Evolutionary conservation across 1,284 basidiomycete genomes (phyloP).

Genomic region (Pseudozyma pruni): DNA sequence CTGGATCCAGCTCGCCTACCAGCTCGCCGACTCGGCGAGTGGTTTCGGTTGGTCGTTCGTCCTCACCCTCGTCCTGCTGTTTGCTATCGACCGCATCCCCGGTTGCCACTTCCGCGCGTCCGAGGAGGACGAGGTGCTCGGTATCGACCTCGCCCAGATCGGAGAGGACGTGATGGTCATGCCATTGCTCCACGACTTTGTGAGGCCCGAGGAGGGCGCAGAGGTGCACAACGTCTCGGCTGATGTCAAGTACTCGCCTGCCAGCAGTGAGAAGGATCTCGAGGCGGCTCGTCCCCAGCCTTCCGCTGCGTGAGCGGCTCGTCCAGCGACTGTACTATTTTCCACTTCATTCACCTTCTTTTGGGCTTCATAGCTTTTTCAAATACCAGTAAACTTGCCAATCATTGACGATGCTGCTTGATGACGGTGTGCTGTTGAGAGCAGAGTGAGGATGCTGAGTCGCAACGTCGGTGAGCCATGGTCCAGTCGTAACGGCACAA

Average conservation of each 20-base stretch:
- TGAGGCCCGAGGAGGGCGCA: slow-evolving; percentile 27
- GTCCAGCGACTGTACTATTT: neutral
- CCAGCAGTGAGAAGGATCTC: slow-evolving; percentile 40
- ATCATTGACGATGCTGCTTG: too few relatives aligned
- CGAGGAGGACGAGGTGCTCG: slow-evolving; percentile 89
- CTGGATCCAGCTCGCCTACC: slow-evolving; percentile 78
- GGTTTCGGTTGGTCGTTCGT: slow-evolving; percentile 64
- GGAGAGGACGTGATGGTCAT: slow-evolving; percentile 74
- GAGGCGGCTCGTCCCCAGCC: slow-evolving; percentile 20
- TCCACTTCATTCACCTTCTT: too few relatives aligned
- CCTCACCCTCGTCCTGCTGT: slow-evolving; percentile 77
- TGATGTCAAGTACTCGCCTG: slow-evolving; percentile 28
- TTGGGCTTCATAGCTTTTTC: too few relatives aligned
- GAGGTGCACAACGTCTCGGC: slow-evolving; percentile 19
- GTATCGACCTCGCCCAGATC: slow-evolving; percentile 91
- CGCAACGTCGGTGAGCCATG: too few relatives aligned
- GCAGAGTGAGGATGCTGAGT: too few relatives aligned
- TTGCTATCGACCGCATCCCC: slow-evolving; percentile 93
- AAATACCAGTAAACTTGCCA: too few relatives aligned
- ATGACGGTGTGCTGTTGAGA: too few relatives aligned
- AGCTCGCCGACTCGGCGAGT: slow-evolving; percentile 80
- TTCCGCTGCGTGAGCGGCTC: neutral
- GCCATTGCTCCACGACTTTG: slow-evolving; percentile 30
- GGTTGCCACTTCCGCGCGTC: slow-evolving; percentile 79
- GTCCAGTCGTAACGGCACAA: too few relatives aligned